Base-by-base conservation (phyloP, 345 rosid genomes). In the Gossypium herbaceum region DNA sequence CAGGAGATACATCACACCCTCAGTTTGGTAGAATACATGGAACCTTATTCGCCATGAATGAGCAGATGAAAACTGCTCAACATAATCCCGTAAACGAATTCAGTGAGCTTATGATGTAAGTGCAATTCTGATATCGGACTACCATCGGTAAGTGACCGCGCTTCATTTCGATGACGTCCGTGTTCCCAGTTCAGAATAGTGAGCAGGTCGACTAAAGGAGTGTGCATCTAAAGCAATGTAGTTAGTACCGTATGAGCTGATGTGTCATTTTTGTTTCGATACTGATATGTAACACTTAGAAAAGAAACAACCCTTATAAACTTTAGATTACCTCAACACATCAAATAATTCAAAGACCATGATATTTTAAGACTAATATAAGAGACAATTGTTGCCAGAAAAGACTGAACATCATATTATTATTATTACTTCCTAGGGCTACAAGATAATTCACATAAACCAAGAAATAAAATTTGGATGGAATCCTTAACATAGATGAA, bases 1-100 rank as follows among this genome's bases (percentile, higher is more conserved):
- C 69, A 19, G 51, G 51, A 43, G 51, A 64, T 77, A 67, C 73
- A 29, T 85, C 84, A 2, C 86, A 89, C 80, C 80, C 83, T 77
- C 81, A 70, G 50, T 82, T 76, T 16, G 78, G 75, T 63, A 77
- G 66, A 66, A 85, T 89, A 64, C 73, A 73, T 65, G 79, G 85
- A 70, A 66, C 83, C 44, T 75, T 86, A 72, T 72, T 71, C 69
- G 75, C 75, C 67, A 76, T 91, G n/a, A 82, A 79, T 61, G 63
- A 68, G 77, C 87, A 84, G 39, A 76, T 77, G 70, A 82, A 83
- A 79, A 79, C 61, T 48, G 71, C 75, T 8, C 61, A 72, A 66
- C 60, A 69, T 80, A 54, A 55, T 17, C 57, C 57, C 69, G 58
- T 48, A 12, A 59, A 51, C 3, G 82, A 83, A 43, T 55, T 15